Base-by-base conservation (phyloP, 768 basidiomycete genomes). In the Pulveroboletus sp. region DNA sequence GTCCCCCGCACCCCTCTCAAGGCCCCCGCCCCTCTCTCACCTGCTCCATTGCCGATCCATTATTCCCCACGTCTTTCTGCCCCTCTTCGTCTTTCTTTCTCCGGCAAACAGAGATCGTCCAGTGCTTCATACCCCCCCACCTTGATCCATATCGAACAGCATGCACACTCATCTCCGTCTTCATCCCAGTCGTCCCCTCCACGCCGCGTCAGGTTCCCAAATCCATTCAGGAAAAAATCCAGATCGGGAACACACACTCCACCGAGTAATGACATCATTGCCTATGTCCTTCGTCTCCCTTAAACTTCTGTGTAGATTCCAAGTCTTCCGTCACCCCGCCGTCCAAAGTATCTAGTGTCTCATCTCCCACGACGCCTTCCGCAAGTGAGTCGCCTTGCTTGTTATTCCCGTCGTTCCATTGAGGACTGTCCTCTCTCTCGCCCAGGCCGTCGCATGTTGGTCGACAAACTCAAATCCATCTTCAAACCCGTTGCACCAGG, bases 391-490 rank as follows among this genome's bases (percentile, higher is more conserved):
- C 16, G 2, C 32, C 27, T 17, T 35, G 16, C 32, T 4, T 31
- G 4, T 23, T 22, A 6, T 22, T 36, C 12, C 39, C 36, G 9
- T 43, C 39, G 20, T 31, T 19, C 50, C 34, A n/a, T 27, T 5
- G 20, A 23, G n/a, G 2, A 4, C 10, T 29, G n/a, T 10, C 31
- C 7, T 32, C 12, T n/a, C 4, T 10, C 26, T 6, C 14, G n/a
- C 26, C 10, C 22, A 60, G 54, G 43, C 14, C 58, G 47, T 39
- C 51, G 47, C 10, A 36, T 42, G 13, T 38, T 67, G 2, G 49
- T 38, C 22, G 44, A 17, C 41, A 67, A 49, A 39, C n/a, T 65
- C 14, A 63, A 55, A 44, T 59, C 65, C 30, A 45, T 63, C 16
- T 60, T 65, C 26, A 63, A 54, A 42, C 32, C 57, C 17, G 13